phyloP scores from a whole-genome alignment of 306 rosid genomes.

The Phaseolus lunatus region DNA sequence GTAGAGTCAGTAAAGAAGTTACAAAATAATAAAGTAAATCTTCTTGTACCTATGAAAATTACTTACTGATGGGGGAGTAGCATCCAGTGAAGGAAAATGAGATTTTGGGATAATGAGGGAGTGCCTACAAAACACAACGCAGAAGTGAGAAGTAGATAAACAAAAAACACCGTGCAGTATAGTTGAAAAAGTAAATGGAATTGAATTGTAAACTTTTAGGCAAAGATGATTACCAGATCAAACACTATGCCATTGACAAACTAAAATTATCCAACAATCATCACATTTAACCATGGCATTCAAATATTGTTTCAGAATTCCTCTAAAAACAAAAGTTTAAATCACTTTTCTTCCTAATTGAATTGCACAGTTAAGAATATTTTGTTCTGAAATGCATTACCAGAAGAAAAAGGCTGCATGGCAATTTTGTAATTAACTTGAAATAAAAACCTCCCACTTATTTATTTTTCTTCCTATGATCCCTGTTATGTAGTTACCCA shows the following conservation, averaged over 20 bases:
- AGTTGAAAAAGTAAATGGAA: slow-evolving; percentile 7
- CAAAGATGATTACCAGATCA: slow-evolving; percentile 26
- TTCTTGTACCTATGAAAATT: slow-evolving; percentile 33
- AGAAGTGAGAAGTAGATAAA: slow-evolving; percentile 39
- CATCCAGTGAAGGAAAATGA: slow-evolving; percentile 82
- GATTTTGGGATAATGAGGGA: slow-evolving; percentile 93
- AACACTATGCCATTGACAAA: slow-evolving; percentile 1
- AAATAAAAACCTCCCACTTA: background rate
- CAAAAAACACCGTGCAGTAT: slow-evolving; percentile 26
- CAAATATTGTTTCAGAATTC: slow-evolving; percentile 11
- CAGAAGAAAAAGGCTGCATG: background rate
- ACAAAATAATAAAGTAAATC: slow-evolving; percentile 35
- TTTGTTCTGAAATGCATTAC: background rate
- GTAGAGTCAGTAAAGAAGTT: background rate
- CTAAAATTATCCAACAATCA: background rate
- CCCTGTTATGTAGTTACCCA: background rate
- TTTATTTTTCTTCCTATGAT: background rate
- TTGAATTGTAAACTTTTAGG: slow-evolving; percentile 27
- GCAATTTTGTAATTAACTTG: background rate
- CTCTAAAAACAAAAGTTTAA: background rate
- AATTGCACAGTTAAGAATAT: slow-evolving; percentile 22
- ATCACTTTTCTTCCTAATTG: slow-evolving; percentile 6
- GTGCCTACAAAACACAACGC: slow-evolving; percentile 69
- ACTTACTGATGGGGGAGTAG: slow-evolving; percentile 95
- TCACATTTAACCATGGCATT: slow-evolving; percentile 3